Conservation (phyloP, 176 grass and related monocot genomes). For the Chrysopogon serrulatus region DNA sequence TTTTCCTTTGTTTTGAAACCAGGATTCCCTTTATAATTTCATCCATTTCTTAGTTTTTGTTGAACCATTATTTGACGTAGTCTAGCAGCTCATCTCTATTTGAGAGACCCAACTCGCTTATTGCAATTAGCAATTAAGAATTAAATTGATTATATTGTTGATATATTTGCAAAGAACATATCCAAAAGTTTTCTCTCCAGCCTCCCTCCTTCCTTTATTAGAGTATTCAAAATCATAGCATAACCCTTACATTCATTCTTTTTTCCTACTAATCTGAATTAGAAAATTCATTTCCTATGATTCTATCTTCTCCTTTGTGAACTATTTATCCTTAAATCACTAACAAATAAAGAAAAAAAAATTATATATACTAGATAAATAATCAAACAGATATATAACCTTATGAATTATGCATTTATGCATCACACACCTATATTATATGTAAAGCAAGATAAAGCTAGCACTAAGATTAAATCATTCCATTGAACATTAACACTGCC, state of each 20-base stretch:
- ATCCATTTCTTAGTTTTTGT: neutral
- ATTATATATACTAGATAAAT: neutral
- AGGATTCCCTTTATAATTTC: neutral
- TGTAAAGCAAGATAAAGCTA: neutral
- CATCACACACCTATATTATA: neutral
- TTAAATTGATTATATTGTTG: neutral
- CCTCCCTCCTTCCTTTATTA: neutral
- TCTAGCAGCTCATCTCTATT: neutral
- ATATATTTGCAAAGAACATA: neutral
- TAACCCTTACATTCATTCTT: neutral
- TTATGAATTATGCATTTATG: neutral
- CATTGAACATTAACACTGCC: neutral
- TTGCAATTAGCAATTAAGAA: neutral
- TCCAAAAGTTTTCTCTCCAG: neutral
- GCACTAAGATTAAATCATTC: neutral
- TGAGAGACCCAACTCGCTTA: neutral
- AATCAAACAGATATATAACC: neutral
- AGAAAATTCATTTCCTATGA: neutral
- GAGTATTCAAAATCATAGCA: neutral
- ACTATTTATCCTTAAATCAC: neutral
- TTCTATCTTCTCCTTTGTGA: neutral
- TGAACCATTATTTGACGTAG: neutral
- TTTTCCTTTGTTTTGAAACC: neutral
- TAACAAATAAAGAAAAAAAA: neutral
- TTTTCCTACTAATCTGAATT: neutral